Evolutionary conservation across 768 basidiomycete species (phyloP).

Genomic region (Coprinopsis cinerea): DNA sequence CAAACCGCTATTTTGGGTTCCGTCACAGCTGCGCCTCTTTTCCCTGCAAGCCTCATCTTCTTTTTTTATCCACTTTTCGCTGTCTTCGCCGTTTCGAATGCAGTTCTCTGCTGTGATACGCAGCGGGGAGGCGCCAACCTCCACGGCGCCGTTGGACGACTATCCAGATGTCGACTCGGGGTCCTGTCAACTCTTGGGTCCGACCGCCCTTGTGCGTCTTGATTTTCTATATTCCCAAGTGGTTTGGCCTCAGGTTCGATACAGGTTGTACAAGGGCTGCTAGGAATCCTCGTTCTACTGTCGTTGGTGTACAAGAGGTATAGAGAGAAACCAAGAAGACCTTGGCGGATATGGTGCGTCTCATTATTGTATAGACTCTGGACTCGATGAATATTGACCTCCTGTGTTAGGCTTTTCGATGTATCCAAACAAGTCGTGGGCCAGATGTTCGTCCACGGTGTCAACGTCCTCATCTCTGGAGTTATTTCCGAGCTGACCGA

Average conservation of each 20-base stretch:
- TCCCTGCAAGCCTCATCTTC: not conserved
- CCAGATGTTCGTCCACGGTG: conserved; percentile 73
- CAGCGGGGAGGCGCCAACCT: not conserved
- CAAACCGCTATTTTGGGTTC: not conserved
- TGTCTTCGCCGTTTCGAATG: not conserved
- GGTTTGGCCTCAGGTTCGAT: conserved; percentile 36
- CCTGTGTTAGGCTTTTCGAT: conserved; percentile 69
- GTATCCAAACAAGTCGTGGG: conserved; percentile 90
- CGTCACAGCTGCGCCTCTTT: not conserved
- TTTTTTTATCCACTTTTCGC: no score
- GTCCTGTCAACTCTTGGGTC: conserved; percentile 48
- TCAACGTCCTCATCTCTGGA: conserved; percentile 76
- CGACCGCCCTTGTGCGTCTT: conserved; percentile 41
- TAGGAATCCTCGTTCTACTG: conserved; percentile 88
- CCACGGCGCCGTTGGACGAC: conserved; percentile 13
- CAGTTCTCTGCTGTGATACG: not conserved
- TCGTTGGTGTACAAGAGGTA: conserved; percentile 88
- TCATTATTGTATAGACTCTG: not conserved
- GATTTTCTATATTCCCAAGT: conserved; percentile 23
- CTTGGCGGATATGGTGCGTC: conserved; percentile 87
- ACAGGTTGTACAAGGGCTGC: conserved; percentile 77
- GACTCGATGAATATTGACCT: not conserved
- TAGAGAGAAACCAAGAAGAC: conserved; percentile 76
- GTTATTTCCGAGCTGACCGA: conserved; percentile 62
- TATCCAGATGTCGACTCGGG: conserved; percentile 40